Evolutionary conservation across 345 rosid species (phyloP).

Genomic region (Theobroma cacao): DNA sequence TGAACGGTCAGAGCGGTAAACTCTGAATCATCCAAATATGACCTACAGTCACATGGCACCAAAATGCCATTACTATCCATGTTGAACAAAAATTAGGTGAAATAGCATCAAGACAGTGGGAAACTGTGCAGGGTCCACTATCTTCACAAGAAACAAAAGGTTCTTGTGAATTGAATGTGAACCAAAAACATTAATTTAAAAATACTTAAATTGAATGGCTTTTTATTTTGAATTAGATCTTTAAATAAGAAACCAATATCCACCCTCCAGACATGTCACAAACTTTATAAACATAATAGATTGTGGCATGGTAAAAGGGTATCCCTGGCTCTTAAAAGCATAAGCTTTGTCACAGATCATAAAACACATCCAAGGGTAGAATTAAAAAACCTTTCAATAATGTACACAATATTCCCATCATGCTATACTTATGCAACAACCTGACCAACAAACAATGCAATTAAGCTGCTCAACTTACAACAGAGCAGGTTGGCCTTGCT

Average conservation of each 20-base stretch:
- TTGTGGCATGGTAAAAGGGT: neutral
- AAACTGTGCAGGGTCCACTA: neutral
- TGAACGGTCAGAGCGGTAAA: conserved; percentile 17
- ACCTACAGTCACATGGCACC: conserved; percentile 38
- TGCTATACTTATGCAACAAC: neutral
- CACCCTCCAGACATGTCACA: neutral
- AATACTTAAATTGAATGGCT: neutral
- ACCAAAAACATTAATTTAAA: neutral
- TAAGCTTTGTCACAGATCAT: neutral
- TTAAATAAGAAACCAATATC: neutral
- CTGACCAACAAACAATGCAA: neutral
- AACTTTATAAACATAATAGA: neutral
- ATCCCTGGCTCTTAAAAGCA: neutral
- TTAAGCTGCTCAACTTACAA: neutral
- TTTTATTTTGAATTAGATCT: neutral
- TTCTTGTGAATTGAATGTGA: neutral
- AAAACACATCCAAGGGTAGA: neutral
- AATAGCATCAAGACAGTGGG: neutral
- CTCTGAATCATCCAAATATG: conserved; percentile 45
- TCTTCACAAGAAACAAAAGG: neutral
- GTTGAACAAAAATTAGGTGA: conserved; percentile 7
- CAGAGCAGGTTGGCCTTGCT: too few species aligned
- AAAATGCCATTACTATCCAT: conserved; percentile 17
- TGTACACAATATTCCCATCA: neutral
- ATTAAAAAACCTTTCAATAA: neutral